Percentiles rank a stretch among this genome's conserved stretches.
Conservation (phyloP, 108 stramenopile species). For the Fragilariopsis cylindrus region DNA sequence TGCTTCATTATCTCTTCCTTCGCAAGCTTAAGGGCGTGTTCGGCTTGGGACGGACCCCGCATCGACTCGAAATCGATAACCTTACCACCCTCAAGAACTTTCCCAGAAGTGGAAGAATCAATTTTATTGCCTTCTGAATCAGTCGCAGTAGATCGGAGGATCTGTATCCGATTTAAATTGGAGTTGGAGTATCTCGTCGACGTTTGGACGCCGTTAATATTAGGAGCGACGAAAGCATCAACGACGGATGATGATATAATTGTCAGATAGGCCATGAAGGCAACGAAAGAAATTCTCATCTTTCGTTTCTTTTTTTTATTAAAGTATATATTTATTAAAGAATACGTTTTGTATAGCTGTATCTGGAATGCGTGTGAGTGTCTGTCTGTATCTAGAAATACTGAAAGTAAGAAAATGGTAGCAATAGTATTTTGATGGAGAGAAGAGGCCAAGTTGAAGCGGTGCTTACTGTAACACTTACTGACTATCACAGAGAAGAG, state of each 20-base stretch:
- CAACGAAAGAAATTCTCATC: constrained; percentile 23
- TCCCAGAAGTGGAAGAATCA: constrained; percentile 43
- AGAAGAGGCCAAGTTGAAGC: too few relatives aligned
- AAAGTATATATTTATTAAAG: too few relatives aligned
- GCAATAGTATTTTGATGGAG: too few relatives aligned
- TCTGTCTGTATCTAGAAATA: too few relatives aligned
- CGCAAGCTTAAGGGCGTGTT: constrained; percentile 64
- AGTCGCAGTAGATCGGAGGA: constrained; percentile 2
- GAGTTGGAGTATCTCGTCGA: neutral
- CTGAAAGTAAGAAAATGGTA: too few relatives aligned
- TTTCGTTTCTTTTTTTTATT: neutral
- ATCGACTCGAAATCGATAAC: constrained; percentile 84
- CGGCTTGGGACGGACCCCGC: constrained; percentile 73
- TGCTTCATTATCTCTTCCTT: constrained; percentile 34
- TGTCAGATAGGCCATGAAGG: constrained; percentile 20
- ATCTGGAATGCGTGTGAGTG: too few relatives aligned
- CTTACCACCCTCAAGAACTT: constrained; percentile 70
- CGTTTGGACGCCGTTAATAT: neutral
- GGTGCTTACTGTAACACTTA: too few relatives aligned
- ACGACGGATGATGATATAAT: constrained; percentile 4
- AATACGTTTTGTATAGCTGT: too few relatives aligned
- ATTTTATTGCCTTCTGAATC: constrained; percentile 53
- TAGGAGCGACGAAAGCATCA: neutral
- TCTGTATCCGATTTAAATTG: neutral
- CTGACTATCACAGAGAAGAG: too few relatives aligned